Conservation (phyloP, 208 protist genomes). For the Novymonas esmeraldas region DNA sequence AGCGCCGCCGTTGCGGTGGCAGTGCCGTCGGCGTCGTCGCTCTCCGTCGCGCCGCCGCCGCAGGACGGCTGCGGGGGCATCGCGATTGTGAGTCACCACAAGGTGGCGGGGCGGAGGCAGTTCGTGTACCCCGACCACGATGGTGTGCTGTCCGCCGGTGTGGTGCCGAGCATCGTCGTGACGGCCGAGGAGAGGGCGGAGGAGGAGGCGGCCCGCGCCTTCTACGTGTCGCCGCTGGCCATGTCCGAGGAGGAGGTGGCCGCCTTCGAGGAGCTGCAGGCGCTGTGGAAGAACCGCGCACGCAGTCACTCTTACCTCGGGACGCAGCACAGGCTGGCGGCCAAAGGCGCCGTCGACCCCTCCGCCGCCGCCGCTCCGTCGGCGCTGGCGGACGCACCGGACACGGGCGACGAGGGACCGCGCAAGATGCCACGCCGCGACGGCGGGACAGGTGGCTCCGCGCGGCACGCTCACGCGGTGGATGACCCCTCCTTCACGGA, state of each 20-base stretch:
- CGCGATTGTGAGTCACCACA: constrained; percentile 86
- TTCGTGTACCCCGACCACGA: constrained; percentile 91
- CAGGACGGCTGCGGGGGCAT: constrained; percentile 68
- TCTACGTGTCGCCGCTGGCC: constrained; percentile 57
- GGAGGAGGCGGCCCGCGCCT: constrained; percentile 40
- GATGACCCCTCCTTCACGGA: constrained; percentile 6
- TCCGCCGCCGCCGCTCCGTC: too few relatives aligned
- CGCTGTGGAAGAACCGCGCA: constrained; percentile 68
- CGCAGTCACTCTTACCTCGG: constrained; percentile 64
- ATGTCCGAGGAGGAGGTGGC: constrained; percentile 75
- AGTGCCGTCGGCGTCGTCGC: background rate
- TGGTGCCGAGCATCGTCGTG: constrained; percentile 75
- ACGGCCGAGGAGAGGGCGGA: constrained; percentile 67
- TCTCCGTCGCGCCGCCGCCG: background rate
- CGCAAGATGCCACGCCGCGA: background rate
- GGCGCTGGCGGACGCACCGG: background rate
- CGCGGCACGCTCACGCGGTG: constrained; percentile 1
- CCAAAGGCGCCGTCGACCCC: constrained; percentile 23
- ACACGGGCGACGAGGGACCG: background rate
- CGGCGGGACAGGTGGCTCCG: background rate
- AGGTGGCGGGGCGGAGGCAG: constrained; percentile 56
- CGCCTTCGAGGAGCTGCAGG: constrained; percentile 86
- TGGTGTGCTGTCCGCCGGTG: constrained; percentile 79
- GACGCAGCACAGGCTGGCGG: constrained; percentile 44
- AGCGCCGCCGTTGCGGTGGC: too few relatives aligned